phyloP scores from a whole-genome alignment of 2,329 filamentous ascomycete genomes.

The Byssoonygena ceratinophila region DNA sequence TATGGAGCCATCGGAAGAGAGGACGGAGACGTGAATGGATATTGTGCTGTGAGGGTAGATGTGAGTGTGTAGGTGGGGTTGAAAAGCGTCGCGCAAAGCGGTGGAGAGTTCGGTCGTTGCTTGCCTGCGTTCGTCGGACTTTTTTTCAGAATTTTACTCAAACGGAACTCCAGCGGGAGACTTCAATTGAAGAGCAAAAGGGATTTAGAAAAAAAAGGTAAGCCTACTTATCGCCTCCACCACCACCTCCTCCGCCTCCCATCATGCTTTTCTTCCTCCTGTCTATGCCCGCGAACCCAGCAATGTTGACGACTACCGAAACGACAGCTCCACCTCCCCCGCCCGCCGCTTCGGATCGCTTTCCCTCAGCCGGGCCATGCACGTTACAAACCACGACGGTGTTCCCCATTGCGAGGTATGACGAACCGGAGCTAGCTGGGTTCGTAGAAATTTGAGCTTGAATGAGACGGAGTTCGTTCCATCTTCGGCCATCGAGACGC shows the following conservation, averaged over 20 bases:
- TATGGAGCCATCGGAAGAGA: slow-evolving; percentile 81
- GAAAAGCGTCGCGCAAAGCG: slow-evolving; percentile 66
- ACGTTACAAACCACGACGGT: slow-evolving; percentile 94
- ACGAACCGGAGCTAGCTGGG: slow-evolving; percentile 81
- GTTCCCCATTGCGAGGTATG: slow-evolving; percentile 93
- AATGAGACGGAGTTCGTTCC: slow-evolving; percentile 90
- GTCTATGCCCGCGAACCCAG: slow-evolving; percentile 80
- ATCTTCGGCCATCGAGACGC: slow-evolving; percentile 73
- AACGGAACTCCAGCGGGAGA: background rate
- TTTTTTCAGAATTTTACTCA: no score
- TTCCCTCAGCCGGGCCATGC: slow-evolving; percentile 67
- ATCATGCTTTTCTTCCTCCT: slow-evolving; percentile 51
- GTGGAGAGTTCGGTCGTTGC: slow-evolving; percentile 47
- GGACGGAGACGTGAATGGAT: slow-evolving; percentile 69
- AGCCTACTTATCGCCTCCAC: slow-evolving; percentile 64
- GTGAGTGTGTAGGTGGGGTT: slow-evolving; percentile 68
- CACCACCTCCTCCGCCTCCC: slow-evolving; percentile 48
- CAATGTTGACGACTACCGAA: slow-evolving; percentile 70
- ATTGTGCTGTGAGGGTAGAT: slow-evolving; percentile 84
- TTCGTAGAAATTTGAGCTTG: slow-evolving; percentile 87
- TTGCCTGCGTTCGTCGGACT: slow-evolving; percentile 44
- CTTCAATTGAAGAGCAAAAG: background rate
- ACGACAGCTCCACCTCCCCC: slow-evolving; percentile 52
- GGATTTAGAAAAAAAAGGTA: slow-evolving; percentile 14
- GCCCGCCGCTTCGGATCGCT: slow-evolving; percentile 40